Conservation (phyloP, 306 rosid genomes). For the Vigna radiata region DNA sequence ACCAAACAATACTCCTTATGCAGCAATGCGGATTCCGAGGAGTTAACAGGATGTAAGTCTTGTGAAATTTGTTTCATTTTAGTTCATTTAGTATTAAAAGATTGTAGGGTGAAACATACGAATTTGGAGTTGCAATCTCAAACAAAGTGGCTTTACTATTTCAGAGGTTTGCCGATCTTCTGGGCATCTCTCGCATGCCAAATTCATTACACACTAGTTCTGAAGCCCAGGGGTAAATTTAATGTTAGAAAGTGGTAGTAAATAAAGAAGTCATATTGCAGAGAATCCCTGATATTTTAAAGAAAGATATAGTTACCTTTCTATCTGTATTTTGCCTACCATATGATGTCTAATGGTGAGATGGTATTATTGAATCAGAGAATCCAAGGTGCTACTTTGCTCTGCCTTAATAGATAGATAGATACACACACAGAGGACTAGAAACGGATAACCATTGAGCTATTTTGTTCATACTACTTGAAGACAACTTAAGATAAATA, state of each 20-base stretch:
- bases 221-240: not conserved
- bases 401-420: conserved; percentile 3
- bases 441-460: not conserved
- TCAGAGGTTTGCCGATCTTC: not conserved
- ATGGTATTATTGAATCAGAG: conserved; percentile 22
- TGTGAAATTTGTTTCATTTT: not conserved
- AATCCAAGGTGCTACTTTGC: conserved; percentile 42
- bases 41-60: not conserved
- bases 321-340: conserved; percentile 8
- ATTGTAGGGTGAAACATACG: not conserved
- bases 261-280: not conserved
- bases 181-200: not conserved
- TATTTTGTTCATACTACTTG: not conserved
- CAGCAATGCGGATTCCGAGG: conserved; percentile 4
- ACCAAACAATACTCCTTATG: not conserved
- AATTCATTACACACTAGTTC: not conserved
- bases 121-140: not conserved
- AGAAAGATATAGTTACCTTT: conserved; percentile 13
- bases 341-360: conserved; percentile 8
- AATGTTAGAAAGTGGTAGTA: not conserved
- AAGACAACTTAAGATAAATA: not conserved
- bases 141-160: not conserved
- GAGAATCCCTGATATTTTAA: conserved; percentile 22
- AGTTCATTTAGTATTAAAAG: not conserved
- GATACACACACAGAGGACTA: not conserved